Evolutionary conservation across 208 protist species (phyloP).

Genomic region (Acanthamoeba lenticulata): DNA sequence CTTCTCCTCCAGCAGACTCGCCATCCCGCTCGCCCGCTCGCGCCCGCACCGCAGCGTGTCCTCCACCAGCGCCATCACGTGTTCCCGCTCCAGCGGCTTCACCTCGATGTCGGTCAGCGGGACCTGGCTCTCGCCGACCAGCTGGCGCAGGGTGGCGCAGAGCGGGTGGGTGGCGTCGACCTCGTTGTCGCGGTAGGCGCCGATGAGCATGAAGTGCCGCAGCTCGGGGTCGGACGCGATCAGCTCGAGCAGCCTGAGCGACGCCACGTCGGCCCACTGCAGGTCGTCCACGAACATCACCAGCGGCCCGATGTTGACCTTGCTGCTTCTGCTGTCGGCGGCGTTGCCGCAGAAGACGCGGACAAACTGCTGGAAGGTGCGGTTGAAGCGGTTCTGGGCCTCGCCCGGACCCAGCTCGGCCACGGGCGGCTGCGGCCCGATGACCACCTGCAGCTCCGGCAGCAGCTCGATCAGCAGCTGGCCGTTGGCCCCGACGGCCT

Average conservation of each 20-base stretch:
- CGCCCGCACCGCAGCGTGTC: constrained; percentile 23
- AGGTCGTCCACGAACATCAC: constrained; percentile 68
- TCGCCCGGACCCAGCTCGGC: constrained; percentile 26
- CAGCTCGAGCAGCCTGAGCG: constrained; percentile 48
- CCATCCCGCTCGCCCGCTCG: constrained; percentile 6
- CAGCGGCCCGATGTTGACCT: not conserved
- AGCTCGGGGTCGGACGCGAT: constrained; percentile 14
- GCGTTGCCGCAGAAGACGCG: constrained; percentile 43
- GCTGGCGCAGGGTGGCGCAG: not conserved
- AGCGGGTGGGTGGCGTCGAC: constrained; percentile 25
- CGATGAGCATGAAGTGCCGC: constrained; percentile 47
- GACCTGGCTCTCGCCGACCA: not conserved
- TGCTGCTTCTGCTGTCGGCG: not conserved
- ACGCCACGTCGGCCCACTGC: constrained; percentile 58
- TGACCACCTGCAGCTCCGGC: constrained; percentile 57
- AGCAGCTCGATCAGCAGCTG: constrained; percentile 59
- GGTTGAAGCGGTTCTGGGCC: constrained; percentile 65
- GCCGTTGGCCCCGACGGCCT: constrained; percentile 44
- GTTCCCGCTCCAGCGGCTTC: not conserved
- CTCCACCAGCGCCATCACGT: constrained; percentile 14
- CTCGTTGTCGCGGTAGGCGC: constrained; percentile 66
- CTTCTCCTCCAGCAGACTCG: constrained; percentile 2
- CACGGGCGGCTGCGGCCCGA: constrained; percentile 36
- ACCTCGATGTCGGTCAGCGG: constrained; percentile 27
- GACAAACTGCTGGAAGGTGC: constrained; percentile 61